Evolutionary conservation across 139 green algal species (phyloP).

Genomic region (Haematococcus sp.): DNA sequence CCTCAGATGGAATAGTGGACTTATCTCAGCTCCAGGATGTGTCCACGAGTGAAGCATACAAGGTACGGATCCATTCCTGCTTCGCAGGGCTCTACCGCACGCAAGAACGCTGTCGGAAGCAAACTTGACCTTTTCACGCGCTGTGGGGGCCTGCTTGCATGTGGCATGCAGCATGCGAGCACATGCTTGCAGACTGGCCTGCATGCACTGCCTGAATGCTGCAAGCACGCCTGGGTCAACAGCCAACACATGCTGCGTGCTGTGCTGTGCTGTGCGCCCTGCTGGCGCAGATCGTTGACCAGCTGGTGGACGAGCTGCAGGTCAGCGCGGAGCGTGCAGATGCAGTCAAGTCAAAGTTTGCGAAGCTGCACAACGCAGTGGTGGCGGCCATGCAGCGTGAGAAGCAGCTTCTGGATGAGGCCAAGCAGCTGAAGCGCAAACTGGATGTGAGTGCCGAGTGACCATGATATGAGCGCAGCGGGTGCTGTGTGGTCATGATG

Average conservation of each 20-base stretch:
- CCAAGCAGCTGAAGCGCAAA: slow-evolving; percentile 47
- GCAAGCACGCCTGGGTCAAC: too few species aligned
- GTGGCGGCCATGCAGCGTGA: slow-evolving; percentile 54
- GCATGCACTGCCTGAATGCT: too few species aligned
- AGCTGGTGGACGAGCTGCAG: slow-evolving; percentile 26
- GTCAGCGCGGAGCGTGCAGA: slow-evolving; percentile 30
- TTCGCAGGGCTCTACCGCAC: too few species aligned
- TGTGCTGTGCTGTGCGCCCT: too few species aligned
- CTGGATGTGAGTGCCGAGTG: slow-evolving; percentile 45
- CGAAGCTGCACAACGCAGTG: slow-evolving; percentile 37
- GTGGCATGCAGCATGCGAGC: neutral
- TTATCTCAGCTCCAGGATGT: slow-evolving; percentile 31
- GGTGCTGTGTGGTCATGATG: too few species aligned
- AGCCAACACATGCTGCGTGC: too few species aligned
- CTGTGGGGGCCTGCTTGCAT: neutral
- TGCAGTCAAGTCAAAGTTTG: slow-evolving; percentile 35
- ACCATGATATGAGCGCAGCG: too few species aligned
- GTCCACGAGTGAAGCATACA: slow-evolving; percentile 36
- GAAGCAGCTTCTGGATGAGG: slow-evolving; percentile 39
- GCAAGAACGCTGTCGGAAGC: too few species aligned
- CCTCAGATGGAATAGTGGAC: neutral
- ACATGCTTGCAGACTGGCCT: neutral
- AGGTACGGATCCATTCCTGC: slow-evolving; percentile 21
- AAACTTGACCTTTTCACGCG: too few species aligned
- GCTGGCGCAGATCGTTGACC: slow-evolving; percentile 37